These are phyloP conservation scores for Fusarium miscanthi DNA, from an alignment of 2,329 filamentous ascomycete species.

Conservation along the genomic window DNA sequence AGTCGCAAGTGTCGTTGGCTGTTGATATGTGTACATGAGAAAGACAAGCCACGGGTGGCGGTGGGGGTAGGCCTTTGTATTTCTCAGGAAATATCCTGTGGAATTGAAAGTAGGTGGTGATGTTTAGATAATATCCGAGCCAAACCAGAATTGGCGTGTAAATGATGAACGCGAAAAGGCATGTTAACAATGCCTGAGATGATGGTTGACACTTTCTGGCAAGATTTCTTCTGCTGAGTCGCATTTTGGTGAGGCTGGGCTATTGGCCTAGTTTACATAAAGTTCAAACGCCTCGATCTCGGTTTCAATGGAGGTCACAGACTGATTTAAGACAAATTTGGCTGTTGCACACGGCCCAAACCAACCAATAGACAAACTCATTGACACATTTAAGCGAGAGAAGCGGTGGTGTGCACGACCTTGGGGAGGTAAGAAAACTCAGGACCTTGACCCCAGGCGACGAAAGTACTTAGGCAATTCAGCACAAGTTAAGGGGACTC, in stretches of 20 bases:
- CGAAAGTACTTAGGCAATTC: no score
- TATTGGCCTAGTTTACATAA: no score
- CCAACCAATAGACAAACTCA: not conserved
- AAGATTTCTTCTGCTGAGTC: not conserved
- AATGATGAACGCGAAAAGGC: not conserved
- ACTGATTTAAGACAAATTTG: not conserved
- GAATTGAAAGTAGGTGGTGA: not conserved
- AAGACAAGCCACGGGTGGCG: not conserved
- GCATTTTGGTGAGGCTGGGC: not conserved
- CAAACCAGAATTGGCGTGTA: not conserved
- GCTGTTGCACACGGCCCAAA: no score
- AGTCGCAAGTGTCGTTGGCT: not conserved
- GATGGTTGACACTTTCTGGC: fast-evolving
- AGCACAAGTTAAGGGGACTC: no score
- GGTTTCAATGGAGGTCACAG: not conserved
- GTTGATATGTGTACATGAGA: not conserved
- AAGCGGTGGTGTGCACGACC: not conserved
- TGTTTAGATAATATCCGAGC: not conserved
- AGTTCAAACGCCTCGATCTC: not conserved
- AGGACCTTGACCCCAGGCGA: no score
- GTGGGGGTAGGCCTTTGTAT: not conserved
- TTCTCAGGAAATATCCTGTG: not conserved
- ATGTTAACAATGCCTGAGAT: not conserved
- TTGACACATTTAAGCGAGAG: not conserved
- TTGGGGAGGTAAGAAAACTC: no score